Evolutionary conservation across 1,284 basidiomycete genomes (phyloP), one percentile per base, ranked within the genome.

Genomic region (Cutaneotrichosporon daszewskae): DNA sequence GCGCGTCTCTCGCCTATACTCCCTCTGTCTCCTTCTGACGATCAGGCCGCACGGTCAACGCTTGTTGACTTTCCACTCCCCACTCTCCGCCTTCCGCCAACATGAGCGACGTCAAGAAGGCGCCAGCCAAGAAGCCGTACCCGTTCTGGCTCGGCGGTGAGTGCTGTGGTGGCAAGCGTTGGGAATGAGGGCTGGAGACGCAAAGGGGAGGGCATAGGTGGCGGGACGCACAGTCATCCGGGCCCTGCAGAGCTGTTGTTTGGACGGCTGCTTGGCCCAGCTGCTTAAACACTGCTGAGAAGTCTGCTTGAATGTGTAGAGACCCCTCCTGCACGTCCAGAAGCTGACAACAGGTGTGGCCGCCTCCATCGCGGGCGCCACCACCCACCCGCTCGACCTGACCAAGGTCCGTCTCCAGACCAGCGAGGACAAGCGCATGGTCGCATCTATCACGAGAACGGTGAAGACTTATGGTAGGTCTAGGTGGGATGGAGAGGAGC

Each of bases 351-450:
- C 20, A 83, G 82, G 82, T 66, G 74, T 87, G 40, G 85, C 85
- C 32, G 84, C 84, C 14, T 84, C 83, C 20, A 83, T 86, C 51
- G 85, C 85, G 6, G 85, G 84, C 12, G 81, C 80, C 37, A 82
- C 85, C 59, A 88, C 85, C 3, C 85, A 88, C 66, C 87, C 88
- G 10, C 75, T 91, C 36, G 87, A 91, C 73, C 76, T 91, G 43
- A 90, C 87, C 22, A 90, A 88, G 76, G 66, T 87, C 85, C 79
- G 87, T 37, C 74, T 90, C 49, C 87, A 90, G 71, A 86, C 87
- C 8, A 84, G 84, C 1, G 85, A 84, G 32, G 87, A 90, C 73
- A 88, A 87, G 70, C 77, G 83, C 37, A 89, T 90, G 87, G 72
- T 89, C 62, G 72, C 79, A 62, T 84, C 81, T 55, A 74, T 90